Evolutionary conservation across 768 basidiomycete genomes (phyloP).

Genomic region (Phanerodontia chrysosporium): DNA sequence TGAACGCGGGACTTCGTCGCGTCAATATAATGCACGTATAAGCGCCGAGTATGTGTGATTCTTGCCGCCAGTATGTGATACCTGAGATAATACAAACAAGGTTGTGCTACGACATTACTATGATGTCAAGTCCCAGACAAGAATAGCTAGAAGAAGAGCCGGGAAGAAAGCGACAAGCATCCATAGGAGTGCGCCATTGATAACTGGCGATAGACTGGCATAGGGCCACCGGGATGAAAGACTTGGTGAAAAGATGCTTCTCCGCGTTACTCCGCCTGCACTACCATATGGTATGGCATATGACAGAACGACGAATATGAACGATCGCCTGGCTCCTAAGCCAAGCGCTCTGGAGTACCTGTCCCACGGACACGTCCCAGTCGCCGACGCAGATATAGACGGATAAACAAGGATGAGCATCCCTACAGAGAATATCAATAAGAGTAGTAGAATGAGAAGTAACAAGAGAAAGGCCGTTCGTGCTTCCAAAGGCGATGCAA

Average conservation of each 20-base stretch:
- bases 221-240: too few species aligned
- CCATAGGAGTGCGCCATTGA: too few species aligned
- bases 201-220: too few species aligned
- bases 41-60: too few species aligned
- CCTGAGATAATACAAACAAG: too few species aligned
- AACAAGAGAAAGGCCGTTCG: conserved; percentile 40
- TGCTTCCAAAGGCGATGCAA: conserved; percentile 44
- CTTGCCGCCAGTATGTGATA: too few species aligned
- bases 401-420: conserved; percentile 30
- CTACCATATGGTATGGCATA: conserved; percentile 20
- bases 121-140: too few species aligned
- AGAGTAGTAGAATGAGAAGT: conserved; percentile 29
- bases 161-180: too few species aligned
- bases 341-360: conserved; percentile 42
- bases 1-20: too few species aligned
- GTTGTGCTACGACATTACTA: too few species aligned
- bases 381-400: not conserved
- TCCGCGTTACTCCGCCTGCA: not conserved
- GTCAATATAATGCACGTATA: too few species aligned
- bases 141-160: too few species aligned
- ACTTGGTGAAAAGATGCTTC: not conserved
- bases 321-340: conserved; percentile 37
- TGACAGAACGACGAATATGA: conserved; percentile 31
- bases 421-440: conserved; percentile 31
- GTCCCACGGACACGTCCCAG: conserved; percentile 37